Percentiles rank a stretch among this genome's conserved stretches.
These are phyloP conservation scores for Posidonia oceanica DNA, from an alignment of 116 monocot genomes.

Conservation along the genomic window DNA sequence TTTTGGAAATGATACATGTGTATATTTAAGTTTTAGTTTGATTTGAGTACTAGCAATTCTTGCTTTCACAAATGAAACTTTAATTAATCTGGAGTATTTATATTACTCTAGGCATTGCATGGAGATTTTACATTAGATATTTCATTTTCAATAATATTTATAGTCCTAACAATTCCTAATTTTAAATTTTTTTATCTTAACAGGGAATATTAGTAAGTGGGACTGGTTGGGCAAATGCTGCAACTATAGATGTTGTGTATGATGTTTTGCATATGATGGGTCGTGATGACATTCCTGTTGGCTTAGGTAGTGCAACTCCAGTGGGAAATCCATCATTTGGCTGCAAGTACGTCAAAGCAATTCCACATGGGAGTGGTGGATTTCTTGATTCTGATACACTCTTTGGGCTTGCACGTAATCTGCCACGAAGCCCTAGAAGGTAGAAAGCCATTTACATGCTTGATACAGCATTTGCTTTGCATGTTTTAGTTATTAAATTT, in stretches of 20 bases:
- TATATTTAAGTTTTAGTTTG: too few species aligned
- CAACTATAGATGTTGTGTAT: constrained; percentile 75
- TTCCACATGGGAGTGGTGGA: constrained; percentile 78
- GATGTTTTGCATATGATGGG: constrained; percentile 98
- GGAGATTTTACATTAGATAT: too few species aligned
- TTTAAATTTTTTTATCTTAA: not conserved
- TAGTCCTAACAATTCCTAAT: not conserved
- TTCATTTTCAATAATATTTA: too few species aligned
- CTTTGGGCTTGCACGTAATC: constrained; percentile 55
- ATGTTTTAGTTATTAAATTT: not conserved
- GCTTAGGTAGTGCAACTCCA: constrained; percentile 52
- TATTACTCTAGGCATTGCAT: too few species aligned
- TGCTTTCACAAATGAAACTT: too few species aligned
- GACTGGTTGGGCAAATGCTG: constrained; percentile 86
- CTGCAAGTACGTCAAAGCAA: constrained; percentile 52
- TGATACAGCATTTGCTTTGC: not conserved
- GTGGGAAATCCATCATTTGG: constrained; percentile 34
- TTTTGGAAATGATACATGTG: too few species aligned
- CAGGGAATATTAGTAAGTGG: constrained; percentile 79
- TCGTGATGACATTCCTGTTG: constrained; percentile 83
- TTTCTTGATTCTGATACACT: constrained; percentile 83
- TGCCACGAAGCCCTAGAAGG: constrained; percentile 92
- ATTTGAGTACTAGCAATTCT: too few species aligned
- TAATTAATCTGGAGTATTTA: too few species aligned
- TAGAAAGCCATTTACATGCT: constrained; percentile 6